A percentile compares a stretch with the other conserved stretches of the same genome.
These are phyloP conservation scores for Serendipita vermifera DNA, from an alignment of 768 basidiomycete species.

Conservation along the genomic window DNA sequence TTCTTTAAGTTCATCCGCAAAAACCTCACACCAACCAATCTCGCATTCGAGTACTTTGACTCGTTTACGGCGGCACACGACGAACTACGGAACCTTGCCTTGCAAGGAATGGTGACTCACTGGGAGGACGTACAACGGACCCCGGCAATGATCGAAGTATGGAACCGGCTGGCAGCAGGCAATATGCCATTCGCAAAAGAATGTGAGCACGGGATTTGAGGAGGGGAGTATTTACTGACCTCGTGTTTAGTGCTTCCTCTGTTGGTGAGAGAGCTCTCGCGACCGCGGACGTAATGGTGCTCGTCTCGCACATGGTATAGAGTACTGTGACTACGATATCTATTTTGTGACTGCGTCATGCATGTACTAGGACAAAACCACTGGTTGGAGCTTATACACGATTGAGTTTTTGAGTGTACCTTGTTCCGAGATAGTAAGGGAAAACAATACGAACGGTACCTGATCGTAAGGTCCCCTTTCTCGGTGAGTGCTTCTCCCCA, in stretches of 20 bases:
- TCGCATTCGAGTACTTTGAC: slow-evolving; percentile 8
- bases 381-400: too few species aligned
- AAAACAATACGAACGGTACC: too few species aligned
- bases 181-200: slow-evolving; percentile 6
- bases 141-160: slow-evolving; percentile 5
- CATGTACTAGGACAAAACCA: too few species aligned
- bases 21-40: background rate
- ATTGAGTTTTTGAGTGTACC: background rate
- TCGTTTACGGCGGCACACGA: slow-evolving; percentile 4
- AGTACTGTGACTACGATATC: too few species aligned
- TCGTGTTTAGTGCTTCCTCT: slow-evolving; percentile 1
- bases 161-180: background rate
- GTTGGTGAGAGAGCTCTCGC: slow-evolving; percentile 2
- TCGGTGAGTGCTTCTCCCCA: too few species aligned
- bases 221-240: too few species aligned
- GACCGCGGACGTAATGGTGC: background rate
- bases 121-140: slow-evolving; percentile 7
- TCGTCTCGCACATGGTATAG: too few species aligned
- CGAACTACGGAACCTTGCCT: slow-evolving; percentile 3
- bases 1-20: slow-evolving; percentile 7
- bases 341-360: too few species aligned
- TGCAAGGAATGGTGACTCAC: slow-evolving; percentile 7
- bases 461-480: too few species aligned
- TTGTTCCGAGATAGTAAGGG: background rate
- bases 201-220: too few species aligned